Conservation (phyloP, 2,329 filamentous ascomycete species). For the Trichoderma gracile region DNA sequence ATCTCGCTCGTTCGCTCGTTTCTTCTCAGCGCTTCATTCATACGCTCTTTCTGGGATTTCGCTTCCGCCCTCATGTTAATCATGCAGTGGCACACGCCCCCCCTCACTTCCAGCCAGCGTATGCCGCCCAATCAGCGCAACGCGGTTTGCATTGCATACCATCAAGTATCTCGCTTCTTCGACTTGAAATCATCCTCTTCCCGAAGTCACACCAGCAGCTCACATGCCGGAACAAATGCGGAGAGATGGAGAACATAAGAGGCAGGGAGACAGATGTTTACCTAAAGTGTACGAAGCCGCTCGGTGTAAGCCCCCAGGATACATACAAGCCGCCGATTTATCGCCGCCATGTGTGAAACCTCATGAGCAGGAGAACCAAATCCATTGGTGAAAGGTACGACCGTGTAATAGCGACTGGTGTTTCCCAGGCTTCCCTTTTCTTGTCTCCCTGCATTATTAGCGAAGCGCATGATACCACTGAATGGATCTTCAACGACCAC, state of each 20-base stretch:
- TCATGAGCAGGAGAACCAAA: not conserved
- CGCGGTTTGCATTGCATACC: not conserved
- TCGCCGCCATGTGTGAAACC: not conserved
- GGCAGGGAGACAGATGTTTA: not conserved
- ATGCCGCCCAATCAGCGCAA: slow-evolving; percentile 8
- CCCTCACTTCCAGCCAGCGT: not conserved
- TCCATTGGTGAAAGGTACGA: not conserved
- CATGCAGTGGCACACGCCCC: slow-evolving; percentile 2
- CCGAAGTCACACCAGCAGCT: slow-evolving; percentile 11
- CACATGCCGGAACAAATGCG: not conserved
- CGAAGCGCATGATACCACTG: slow-evolving; percentile 11
- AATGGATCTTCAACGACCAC: not conserved
- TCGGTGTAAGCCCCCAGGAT: not conserved
- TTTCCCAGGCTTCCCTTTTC: not conserved
- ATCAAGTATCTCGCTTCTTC: not conserved
- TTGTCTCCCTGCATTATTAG: not conserved
- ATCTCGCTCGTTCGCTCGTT: not conserved
- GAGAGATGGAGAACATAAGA: not conserved
- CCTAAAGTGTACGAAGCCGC: not conserved
- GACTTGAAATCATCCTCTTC: not conserved
- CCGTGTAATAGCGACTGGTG: not conserved
- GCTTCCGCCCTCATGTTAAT: not conserved
- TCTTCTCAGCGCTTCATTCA: not conserved
- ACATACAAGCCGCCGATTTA: not conserved
- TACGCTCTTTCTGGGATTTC: not conserved